phyloP scores from a whole-genome alignment of 164 flowering plant species.

The Cinnamomum chago region DNA sequence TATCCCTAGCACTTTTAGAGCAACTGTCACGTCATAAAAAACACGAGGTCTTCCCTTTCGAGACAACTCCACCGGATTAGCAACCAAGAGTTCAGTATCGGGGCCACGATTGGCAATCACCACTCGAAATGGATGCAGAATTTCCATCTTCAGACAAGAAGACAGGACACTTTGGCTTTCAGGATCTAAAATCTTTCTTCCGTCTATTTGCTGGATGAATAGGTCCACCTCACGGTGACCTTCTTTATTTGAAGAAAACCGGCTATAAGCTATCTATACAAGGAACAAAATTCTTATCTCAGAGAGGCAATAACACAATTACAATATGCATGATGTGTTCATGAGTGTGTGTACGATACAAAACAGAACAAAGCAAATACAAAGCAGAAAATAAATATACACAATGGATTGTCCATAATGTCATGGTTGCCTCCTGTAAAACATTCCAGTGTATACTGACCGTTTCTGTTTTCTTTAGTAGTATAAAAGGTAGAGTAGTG shows the following conservation, averaged over 20 bases:
- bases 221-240: slow-evolving; percentile 11
- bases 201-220: slow-evolving; percentile 17
- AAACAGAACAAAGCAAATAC: too few relatives aligned
- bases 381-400: too few relatives aligned
- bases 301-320: too few relatives aligned
- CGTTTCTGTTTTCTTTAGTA: too few relatives aligned
- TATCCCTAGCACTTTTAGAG: slow-evolving; percentile 58
- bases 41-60: too few relatives aligned
- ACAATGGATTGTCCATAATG: too few relatives aligned
- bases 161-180: slow-evolving; percentile 46
- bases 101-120: slow-evolving; percentile 62
- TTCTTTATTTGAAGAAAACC: slow-evolving; percentile 40
- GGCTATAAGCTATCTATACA: slow-evolving; percentile 58
- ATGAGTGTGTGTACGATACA: too few relatives aligned
- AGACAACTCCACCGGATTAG: slow-evolving; percentile 77
- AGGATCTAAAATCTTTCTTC: slow-evolving; percentile 61
- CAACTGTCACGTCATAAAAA: slow-evolving; percentile 38
- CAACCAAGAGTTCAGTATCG: slow-evolving; percentile 75
- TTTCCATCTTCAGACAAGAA: slow-evolving; percentile 55
- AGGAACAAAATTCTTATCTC: too few relatives aligned
- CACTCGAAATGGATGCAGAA: slow-evolving; percentile 72
- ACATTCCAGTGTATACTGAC: too few relatives aligned
- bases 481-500: too few relatives aligned
- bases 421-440: too few relatives aligned
- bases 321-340: too few relatives aligned